phyloP scores from a whole-genome alignment of 2,329 filamentous ascomycete species.

The Microsporum audouinii region DNA sequence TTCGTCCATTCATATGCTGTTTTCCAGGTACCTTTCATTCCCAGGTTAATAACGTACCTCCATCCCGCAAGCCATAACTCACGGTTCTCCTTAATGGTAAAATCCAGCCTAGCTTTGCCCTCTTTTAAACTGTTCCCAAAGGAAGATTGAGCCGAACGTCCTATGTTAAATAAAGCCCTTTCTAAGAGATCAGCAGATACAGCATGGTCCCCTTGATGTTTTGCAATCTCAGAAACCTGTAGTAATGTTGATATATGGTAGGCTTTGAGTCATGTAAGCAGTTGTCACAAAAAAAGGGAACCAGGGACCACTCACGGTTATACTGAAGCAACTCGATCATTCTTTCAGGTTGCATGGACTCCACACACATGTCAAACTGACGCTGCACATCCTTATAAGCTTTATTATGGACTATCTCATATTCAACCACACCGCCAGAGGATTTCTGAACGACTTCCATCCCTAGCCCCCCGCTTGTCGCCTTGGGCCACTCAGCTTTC shows the following conservation, averaged over 20 bases:
- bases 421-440: constrained; percentile 54
- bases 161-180: constrained; percentile 83
- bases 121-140: constrained; percentile 65
- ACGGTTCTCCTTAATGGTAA: constrained; percentile 71
- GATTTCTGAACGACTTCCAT: constrained; percentile 59
- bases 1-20: constrained; percentile 93
- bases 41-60: constrained; percentile 74
- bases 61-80: constrained; percentile 87
- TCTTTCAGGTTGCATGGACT: constrained; percentile 69
- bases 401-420: constrained; percentile 63
- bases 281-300: constrained; percentile 4
- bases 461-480: constrained; percentile 65
- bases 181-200: constrained; percentile 80
- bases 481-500: constrained; percentile 75
- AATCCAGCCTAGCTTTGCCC: constrained; percentile 71
- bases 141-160: constrained; percentile 71
- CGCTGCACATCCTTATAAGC: constrained; percentile 63
- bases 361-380: constrained; percentile 68
- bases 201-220: constrained; percentile 79
- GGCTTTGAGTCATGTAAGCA: constrained; percentile 35
- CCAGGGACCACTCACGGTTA: constrained; percentile 37
- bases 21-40: constrained; percentile 83
- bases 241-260: constrained; percentile 92
- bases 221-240: constrained; percentile 83
- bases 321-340: constrained; percentile 63